Evolutionary conservation across 1,139 yeast species (phyloP).

Genomic region (Magnusiomyces suaveolens): DNA sequence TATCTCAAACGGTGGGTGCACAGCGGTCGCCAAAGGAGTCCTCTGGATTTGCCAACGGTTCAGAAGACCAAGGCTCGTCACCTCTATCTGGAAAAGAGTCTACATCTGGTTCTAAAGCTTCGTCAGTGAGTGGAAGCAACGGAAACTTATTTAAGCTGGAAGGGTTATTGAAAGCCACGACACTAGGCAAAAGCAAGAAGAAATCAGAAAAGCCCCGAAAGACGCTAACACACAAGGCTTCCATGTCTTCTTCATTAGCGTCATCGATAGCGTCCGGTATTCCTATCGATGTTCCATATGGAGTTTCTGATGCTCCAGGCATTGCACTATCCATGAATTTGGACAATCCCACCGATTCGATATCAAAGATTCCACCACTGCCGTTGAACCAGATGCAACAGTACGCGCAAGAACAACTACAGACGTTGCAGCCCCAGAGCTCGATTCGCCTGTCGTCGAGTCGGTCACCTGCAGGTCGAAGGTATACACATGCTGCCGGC

Average conservation of each 20-base stretch:
- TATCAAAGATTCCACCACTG: background rate
- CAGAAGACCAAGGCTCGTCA: background rate
- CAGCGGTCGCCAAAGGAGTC: background rate
- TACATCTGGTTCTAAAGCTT: background rate
- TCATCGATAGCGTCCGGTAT: too few relatives aligned
- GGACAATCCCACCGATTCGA: background rate
- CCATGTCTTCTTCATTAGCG: background rate
- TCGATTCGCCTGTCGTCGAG: background rate
- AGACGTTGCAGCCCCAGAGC: background rate
- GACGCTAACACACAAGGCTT: background rate
- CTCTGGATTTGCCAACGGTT: background rate
- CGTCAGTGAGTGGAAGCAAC: slow-evolving; percentile 3
- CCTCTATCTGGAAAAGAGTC: background rate
- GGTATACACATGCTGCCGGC: background rate
- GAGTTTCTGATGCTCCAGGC: background rate
- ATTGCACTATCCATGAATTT: background rate
- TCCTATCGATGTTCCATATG: too few relatives aligned
- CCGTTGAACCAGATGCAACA: slow-evolving; percentile 1
- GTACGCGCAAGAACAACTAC: slow-evolving; percentile 1
- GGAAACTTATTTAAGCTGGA: slow-evolving; percentile 14
- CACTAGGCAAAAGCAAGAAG: slow-evolving; percentile 14
- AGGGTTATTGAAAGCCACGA: slow-evolving; percentile 11
- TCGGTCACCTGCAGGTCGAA: background rate
- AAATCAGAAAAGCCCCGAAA: slow-evolving; percentile 6
- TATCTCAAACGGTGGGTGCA: background rate